Conservation (phyloP, 2,329 filamentous ascomycete genomes). For the Hymenoscyphus infarciens region DNA sequence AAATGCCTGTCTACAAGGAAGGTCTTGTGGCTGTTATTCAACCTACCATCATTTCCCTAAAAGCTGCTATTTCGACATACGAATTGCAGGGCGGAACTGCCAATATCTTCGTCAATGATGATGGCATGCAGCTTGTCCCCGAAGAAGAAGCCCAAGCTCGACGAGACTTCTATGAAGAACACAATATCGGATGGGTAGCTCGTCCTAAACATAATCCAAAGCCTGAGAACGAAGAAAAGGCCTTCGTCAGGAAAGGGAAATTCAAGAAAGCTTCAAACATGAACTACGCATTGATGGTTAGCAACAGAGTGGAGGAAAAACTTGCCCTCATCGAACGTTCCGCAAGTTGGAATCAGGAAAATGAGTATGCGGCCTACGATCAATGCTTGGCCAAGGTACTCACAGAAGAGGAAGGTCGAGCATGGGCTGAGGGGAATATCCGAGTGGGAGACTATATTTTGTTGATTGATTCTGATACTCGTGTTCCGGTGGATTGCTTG, state of each 20-base stretch:
- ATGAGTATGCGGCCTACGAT: conserved; percentile 46
- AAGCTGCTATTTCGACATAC: conserved; percentile 56
- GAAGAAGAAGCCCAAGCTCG: conserved; percentile 46
- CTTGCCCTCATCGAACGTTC: conserved; percentile 34
- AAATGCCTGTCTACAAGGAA: conserved; percentile 51
- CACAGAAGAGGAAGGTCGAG: conserved; percentile 38
- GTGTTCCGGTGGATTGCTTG: conserved; percentile 64
- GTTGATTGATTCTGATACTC: conserved; percentile 65
- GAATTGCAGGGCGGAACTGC: conserved; percentile 62
- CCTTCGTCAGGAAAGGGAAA: conserved; percentile 55
- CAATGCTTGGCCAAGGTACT: conserved; percentile 47
- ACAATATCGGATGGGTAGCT: conserved; percentile 55
- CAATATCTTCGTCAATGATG: conserved; percentile 66
- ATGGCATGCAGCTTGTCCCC: conserved; percentile 61
- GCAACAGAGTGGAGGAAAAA: conserved; percentile 39
- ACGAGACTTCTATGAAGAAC: conserved; percentile 54
- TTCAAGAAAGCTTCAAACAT: conserved; percentile 63
- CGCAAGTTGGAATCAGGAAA: conserved; percentile 25
- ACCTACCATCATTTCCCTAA: conserved; percentile 53
- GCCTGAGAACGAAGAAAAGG: conserved; percentile 44
- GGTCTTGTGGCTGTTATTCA: conserved; percentile 48
- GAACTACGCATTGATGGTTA: conserved; percentile 53
- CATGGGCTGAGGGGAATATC: conserved; percentile 58
- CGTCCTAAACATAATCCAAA: conserved; percentile 51
- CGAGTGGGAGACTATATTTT: conserved; percentile 61